Base-by-base conservation (phyloP, 345 rosid genomes). In the Rhodamnia rubescens region DNA sequence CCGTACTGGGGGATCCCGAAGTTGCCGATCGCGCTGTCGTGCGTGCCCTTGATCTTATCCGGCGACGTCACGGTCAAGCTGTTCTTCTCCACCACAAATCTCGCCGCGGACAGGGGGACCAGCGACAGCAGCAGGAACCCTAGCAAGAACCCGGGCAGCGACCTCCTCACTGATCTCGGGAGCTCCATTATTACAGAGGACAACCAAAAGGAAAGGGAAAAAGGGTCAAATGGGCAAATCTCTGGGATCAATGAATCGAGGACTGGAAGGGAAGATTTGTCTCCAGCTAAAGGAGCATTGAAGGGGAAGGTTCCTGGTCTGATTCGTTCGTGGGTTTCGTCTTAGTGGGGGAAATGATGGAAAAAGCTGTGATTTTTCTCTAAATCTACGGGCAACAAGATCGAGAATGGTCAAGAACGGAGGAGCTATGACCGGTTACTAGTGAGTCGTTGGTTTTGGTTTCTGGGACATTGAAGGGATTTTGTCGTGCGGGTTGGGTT, bases 1-100 rank as follows among this genome's bases (percentile, higher is more conserved):
- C 99, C 99, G 90, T 97, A 97, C 87, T 97, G 96, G 44, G 99
- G 99, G 59, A 97, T 95, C 92, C 99, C 99, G 32, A 97, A 97
- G 92, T 97, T 97, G 3, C 98, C 99, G 82, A 97, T 97, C 21
- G 98, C 99, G 90, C 95, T 94, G 82, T 97, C 98, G 83, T 95
- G 91, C 11, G 89, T 92, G 11, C 98, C 99, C 87, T 93, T 96
- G 16, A 97, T 95, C 87, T 92, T 96, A 55, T 97, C 99, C 61
- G 98, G 99, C 11, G 98, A 97, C 1, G 95, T 92, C 83, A 97
- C 96, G 88, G 90, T 90, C 89, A 97, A 88, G 84, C 96, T 97
- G 89, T 97, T 97, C 93, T 97, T 97, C 93, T 97, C 99, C 87
- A 97, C 99, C 84, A 97, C 98, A 87, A 97, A 97, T 89, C 95